Conservation (phyloP, 2,329 filamentous ascomycete genomes). For the Penicillium rolfsii region DNA sequence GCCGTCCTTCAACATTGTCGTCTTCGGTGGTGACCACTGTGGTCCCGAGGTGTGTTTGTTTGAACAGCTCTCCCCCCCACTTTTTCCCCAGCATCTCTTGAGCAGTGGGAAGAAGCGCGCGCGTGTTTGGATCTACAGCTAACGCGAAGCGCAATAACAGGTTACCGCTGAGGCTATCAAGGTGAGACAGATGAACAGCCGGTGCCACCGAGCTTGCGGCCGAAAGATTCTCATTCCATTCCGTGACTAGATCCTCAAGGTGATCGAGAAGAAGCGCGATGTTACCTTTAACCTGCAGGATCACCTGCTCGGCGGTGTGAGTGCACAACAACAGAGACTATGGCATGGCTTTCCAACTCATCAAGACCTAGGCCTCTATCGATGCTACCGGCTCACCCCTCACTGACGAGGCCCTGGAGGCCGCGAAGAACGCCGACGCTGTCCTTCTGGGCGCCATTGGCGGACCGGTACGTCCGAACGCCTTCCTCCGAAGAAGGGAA, state of each 20-base stretch:
- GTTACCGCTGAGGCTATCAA: constrained; percentile 85
- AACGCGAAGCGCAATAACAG: constrained; percentile 46
- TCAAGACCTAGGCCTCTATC: constrained; percentile 72
- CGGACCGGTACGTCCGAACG: constrained; percentile 65
- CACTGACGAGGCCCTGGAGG: constrained; percentile 78
- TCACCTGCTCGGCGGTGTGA: constrained; percentile 87
- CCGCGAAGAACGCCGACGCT: constrained; percentile 83
- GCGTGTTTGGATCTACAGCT: constrained; percentile 14
- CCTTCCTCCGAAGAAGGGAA: neutral
- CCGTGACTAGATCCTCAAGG: constrained; percentile 68
- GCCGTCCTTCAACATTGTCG: constrained; percentile 75
- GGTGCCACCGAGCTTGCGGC: neutral
- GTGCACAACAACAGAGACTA: constrained; percentile 42
- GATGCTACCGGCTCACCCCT: constrained; percentile 76
- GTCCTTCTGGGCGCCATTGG: constrained; percentile 92
- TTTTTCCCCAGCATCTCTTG: constrained; percentile 4
- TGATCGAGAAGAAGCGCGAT: constrained; percentile 72
- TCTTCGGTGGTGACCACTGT: constrained; percentile 82
- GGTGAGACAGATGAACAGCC: constrained; percentile 52
- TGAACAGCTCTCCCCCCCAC: neutral
- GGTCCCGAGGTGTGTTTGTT: constrained; percentile 72
- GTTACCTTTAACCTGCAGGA: constrained; percentile 88
- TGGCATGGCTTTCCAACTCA: constrained; percentile 5
- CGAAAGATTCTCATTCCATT: constrained; percentile 10
- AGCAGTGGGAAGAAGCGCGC: constrained; percentile 10